A percentile compares a stretch with the other conserved stretches of the same genome.
Conservation (phyloP, 176 grass and related monocot genomes). For the Alloteropsis semialata region DNA sequence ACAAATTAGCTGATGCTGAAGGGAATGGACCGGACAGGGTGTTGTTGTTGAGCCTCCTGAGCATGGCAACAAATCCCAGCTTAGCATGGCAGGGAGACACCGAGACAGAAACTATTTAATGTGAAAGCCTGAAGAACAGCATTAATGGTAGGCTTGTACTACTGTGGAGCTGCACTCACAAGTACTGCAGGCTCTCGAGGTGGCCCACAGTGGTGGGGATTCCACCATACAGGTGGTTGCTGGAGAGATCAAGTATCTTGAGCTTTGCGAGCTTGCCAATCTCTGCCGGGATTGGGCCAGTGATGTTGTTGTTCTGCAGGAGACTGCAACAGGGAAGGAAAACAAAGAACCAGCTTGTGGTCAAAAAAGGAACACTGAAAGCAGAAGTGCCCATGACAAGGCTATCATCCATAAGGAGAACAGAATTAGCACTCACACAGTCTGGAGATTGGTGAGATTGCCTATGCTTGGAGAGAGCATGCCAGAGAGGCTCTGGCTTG, state of each 20-base stretch:
- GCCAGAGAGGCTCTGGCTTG: slow-evolving; percentile 80
- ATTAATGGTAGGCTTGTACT: slow-evolving; percentile 3
- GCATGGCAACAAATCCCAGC: slow-evolving; percentile 16
- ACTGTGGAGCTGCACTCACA: slow-evolving; percentile 53
- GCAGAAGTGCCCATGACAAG: not conserved
- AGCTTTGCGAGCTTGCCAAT: slow-evolving; percentile 78
- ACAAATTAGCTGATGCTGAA: slow-evolving; percentile 51
- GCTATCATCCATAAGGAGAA: slow-evolving; percentile 17
- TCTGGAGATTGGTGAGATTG: slow-evolving; percentile 81
- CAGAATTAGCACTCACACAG: slow-evolving; percentile 50
- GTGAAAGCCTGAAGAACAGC: slow-evolving; percentile 1
- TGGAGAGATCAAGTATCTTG: slow-evolving; percentile 85
- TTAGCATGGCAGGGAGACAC: slow-evolving; percentile 7
- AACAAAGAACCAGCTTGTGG: not conserved
- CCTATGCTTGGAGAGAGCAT: slow-evolving; percentile 66
- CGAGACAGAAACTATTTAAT: slow-evolving; percentile 1
- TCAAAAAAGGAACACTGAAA: slow-evolving; percentile 10
- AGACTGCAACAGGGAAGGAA: slow-evolving; percentile 43
- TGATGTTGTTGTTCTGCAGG: slow-evolving; percentile 91
- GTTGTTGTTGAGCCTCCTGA: slow-evolving; percentile 94
- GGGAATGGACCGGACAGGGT: slow-evolving; percentile 80
- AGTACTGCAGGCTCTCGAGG: slow-evolving; percentile 73
- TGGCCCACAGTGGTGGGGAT: slow-evolving; percentile 66
- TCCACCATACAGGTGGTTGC: slow-evolving; percentile 62
- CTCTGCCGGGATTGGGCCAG: slow-evolving; percentile 63